These are phyloP conservation scores for Cucurbitaria berberidis DNA, from an alignment of 2,329 filamentous ascomycete genomes.

Conservation along the genomic window DNA sequence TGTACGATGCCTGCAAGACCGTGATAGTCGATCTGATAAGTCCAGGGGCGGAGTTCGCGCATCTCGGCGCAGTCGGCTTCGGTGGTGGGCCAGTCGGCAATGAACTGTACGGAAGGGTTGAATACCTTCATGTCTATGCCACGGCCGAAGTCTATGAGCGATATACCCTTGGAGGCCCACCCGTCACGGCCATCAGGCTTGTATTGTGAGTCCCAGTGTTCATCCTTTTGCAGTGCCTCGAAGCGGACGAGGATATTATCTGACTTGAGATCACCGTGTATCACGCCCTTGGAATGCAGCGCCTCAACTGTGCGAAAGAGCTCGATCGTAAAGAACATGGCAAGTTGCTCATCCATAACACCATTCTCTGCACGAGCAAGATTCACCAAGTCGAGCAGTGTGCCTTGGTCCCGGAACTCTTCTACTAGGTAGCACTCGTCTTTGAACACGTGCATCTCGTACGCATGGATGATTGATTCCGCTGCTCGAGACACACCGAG, in stretches of 20 bases:
- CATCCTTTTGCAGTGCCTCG: conserved; percentile 57
- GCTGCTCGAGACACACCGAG: conserved; percentile 74
- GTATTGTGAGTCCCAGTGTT: conserved; percentile 68
- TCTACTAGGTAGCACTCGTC: conserved; percentile 91
- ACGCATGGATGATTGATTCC: conserved; percentile 79
- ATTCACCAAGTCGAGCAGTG: conserved; percentile 93
- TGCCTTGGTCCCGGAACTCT: conserved; percentile 87
- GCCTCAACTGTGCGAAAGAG: conserved; percentile 88
- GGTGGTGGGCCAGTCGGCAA: conserved; percentile 92
- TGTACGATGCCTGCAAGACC: conserved; percentile 89
- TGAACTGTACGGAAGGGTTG: conserved; percentile 76
- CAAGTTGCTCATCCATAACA: conserved; percentile 86
- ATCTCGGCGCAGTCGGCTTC: conserved; percentile 94
- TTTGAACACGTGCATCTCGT: conserved; percentile 89
- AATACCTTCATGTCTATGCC: conserved; percentile 94
- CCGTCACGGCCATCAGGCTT: conserved; percentile 74
- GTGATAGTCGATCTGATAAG: conserved; percentile 96
- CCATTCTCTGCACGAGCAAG: conserved; percentile 74
- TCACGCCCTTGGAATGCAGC: conserved; percentile 76
- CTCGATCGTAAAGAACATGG: conserved; percentile 96
- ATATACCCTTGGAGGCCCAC: conserved; percentile 80
- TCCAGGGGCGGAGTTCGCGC: conserved; percentile 92
- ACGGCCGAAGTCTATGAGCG: conserved; percentile 92
- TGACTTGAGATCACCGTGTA: conserved; percentile 93
- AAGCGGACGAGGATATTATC: conserved; percentile 95